phyloP scores from a whole-genome alignment of 2,329 filamentous ascomycete species.

The Plectosphaerella sp. region DNA sequence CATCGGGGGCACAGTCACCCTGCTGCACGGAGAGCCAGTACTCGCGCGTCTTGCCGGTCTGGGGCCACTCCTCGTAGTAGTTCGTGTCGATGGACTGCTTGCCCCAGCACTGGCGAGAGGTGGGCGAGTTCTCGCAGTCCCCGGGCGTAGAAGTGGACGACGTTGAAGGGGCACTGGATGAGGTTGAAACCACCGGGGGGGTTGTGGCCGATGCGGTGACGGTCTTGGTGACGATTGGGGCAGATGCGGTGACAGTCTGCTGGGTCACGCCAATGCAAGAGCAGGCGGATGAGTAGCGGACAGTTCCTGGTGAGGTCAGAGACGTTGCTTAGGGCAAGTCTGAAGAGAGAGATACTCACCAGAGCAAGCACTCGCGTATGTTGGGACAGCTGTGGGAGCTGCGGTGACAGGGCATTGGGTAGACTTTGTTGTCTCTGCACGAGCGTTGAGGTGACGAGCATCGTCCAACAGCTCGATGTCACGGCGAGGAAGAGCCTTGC shows the following conservation, averaged over 20 bases:
- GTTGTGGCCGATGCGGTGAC: too few species aligned
- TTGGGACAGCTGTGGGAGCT: too few species aligned
- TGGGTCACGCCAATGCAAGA: too few species aligned
- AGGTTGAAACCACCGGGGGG: too few species aligned
- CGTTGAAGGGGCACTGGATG: too few species aligned
- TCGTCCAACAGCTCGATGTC: slow-evolving; percentile 14
- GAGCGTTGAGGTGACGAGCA: neutral
- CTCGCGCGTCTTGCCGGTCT: slow-evolving; percentile 50
- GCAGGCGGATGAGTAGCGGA: too few species aligned
- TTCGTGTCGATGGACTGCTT: slow-evolving; percentile 42
- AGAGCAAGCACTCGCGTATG: too few species aligned
- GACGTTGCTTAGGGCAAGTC: slow-evolving; percentile 6
- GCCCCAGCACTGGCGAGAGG: slow-evolving; percentile 34
- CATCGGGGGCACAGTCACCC: slow-evolving; percentile 49
- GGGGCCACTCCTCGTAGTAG: slow-evolving; percentile 43
- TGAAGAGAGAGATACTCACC: neutral
- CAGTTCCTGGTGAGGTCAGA: too few species aligned
- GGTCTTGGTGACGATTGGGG: too few species aligned
- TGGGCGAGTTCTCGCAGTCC: slow-evolving; percentile 16
- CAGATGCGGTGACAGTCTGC: too few species aligned
- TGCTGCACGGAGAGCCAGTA: slow-evolving; percentile 51
- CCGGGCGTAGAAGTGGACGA: too few species aligned
- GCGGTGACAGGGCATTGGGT: too few species aligned
- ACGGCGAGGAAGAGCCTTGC: slow-evolving; percentile 17
- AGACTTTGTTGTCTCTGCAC: slow-evolving; percentile 14